Evolutionary conservation across 371 early-diverging fungal genomes (phyloP).

Genomic region (Funneliformis caledonium): DNA sequence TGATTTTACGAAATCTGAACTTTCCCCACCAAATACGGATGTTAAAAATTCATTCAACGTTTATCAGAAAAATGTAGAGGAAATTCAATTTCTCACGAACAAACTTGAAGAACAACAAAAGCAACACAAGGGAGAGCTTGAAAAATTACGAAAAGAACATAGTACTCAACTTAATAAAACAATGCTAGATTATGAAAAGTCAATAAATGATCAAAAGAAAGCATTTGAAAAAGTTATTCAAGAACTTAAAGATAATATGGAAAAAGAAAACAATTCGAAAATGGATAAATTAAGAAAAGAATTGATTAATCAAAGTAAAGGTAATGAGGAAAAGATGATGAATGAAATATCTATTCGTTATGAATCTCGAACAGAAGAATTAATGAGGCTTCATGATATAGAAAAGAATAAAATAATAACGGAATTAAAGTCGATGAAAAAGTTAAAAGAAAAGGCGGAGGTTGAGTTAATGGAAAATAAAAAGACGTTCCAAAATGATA

Average conservation of each 20-base stretch:
- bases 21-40: background rate
- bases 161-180: background rate
- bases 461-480: background rate
- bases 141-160: conserved; percentile 5
- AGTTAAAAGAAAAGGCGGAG: background rate
- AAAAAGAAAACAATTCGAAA: background rate
- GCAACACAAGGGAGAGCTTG: background rate
- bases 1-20: background rate
- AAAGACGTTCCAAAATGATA: background rate
- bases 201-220: background rate
- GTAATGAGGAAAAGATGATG: background rate
- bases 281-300: background rate
- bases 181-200: background rate
- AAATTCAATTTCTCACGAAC: background rate
- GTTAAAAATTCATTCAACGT: background rate
- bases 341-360: background rate
- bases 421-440: background rate
- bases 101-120: background rate
- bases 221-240: background rate
- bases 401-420: conserved; percentile 3
- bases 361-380: background rate
- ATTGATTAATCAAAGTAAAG: background rate
- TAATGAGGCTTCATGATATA: background rate
- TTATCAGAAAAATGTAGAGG: background rate
- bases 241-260: background rate